Conservation (phyloP, 345 rosid species). For the Hibiscus tridactylites region DNA sequence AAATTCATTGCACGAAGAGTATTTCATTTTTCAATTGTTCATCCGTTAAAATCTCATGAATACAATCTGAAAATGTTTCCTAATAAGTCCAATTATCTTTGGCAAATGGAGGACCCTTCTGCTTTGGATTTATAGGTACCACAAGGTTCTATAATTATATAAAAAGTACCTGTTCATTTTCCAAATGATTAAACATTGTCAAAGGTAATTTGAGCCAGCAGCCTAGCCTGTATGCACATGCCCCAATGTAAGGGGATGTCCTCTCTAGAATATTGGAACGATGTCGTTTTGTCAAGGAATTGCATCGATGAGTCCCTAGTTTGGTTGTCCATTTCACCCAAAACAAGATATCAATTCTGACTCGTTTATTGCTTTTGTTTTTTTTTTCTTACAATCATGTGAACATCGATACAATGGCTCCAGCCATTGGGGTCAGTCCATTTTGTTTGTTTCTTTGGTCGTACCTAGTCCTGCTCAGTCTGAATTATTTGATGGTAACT, state of each 20-base stretch:
- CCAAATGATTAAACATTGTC: too few relatives aligned
- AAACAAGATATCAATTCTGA: neutral
- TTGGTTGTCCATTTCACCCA: neutral
- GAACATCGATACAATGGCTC: too few relatives aligned
- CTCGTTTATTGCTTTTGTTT: constrained; percentile 10
- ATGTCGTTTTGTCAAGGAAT: neutral
- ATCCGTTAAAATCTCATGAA: neutral
- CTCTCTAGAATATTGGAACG: neutral
- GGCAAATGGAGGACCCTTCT: neutral
- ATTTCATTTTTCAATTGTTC: neutral
- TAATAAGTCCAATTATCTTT: neutral
- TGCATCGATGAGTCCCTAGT: neutral
- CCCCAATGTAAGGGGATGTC: neutral
- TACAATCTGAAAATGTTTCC: neutral
- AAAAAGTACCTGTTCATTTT: neutral
- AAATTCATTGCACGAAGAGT: neutral
- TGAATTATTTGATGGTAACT: neutral
- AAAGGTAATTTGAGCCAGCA: neutral
- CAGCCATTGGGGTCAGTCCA: constrained; percentile 20
- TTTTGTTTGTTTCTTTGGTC: constrained; percentile 12
- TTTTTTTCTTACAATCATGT: neutral
- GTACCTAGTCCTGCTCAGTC: neutral
- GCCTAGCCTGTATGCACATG: neutral
- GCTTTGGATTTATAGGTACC: neutral
- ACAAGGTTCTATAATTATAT: neutral